A percentile compares a stretch with the other conserved stretches of the same genome.
Conservation (phyloP, 1,284 basidiomycete species). For the Rhodotorula sp. region DNA sequence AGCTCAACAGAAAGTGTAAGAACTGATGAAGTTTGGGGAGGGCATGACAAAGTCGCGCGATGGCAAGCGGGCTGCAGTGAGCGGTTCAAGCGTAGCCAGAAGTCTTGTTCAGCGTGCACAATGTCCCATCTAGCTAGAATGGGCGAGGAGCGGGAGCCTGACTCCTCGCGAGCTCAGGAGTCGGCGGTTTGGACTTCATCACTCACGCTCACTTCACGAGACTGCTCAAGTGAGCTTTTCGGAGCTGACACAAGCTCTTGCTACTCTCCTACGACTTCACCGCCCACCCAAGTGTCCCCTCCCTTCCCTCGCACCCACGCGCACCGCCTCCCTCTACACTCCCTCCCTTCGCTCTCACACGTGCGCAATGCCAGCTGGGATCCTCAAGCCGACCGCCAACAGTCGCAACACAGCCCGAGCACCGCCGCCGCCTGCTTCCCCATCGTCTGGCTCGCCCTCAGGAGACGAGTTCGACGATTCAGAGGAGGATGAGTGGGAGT, state of each 20-base stretch:
- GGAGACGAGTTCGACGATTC: conserved; percentile 19
- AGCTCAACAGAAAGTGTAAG: not conserved
- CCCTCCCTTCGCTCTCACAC: not conserved
- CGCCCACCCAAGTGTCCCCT: not conserved
- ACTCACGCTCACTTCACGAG: too few species aligned
- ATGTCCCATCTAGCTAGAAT: too few species aligned
- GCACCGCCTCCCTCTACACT: not conserved
- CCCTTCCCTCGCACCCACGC: not conserved
- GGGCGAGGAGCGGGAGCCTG: too few species aligned
- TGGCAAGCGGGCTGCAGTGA: too few species aligned
- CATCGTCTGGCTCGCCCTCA: not conserved
- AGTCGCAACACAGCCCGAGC: not conserved
- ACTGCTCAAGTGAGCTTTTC: not conserved
- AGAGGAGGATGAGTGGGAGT: conserved; percentile 38
- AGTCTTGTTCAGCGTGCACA: not conserved
- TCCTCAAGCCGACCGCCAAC: not conserved
- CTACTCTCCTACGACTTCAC: too few species aligned
- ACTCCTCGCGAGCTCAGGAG: too few species aligned
- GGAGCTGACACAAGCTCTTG: not conserved
- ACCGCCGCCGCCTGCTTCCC: not conserved
- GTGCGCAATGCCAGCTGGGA: not conserved
- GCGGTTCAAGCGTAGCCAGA: not conserved
- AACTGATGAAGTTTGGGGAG: not conserved
- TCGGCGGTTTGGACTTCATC: too few species aligned
- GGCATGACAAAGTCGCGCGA: not conserved